A percentile compares a stretch with the other conserved stretches of the same genome.
phyloP scores from a whole-genome alignment of 768 basidiomycete species.

The Lentinula raphanica region DNA sequence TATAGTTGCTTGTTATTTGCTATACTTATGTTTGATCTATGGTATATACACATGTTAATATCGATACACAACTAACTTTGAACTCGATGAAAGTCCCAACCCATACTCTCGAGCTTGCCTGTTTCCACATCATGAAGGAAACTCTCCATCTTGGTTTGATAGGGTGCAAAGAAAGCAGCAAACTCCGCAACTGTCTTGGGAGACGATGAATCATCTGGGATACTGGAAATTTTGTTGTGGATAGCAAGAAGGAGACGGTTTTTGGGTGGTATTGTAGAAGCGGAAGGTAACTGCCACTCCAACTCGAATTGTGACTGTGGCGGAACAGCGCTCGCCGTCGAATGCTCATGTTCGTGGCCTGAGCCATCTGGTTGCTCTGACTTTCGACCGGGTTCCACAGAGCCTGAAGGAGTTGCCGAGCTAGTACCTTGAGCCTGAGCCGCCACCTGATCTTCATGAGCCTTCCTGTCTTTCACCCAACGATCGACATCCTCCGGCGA shows the following conservation, averaged over 20 bases:
- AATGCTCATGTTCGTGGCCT: neutral
- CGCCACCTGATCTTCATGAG: neutral
- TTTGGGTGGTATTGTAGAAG: neutral
- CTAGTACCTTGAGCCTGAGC: neutral
- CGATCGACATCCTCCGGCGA: neutral
- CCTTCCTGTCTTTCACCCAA: neutral
- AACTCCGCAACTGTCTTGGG: constrained; percentile 1
- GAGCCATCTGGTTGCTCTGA: neutral
- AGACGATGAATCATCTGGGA: neutral
- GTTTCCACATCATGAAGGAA: neutral
- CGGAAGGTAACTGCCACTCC: neutral
- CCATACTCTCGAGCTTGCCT: neutral
- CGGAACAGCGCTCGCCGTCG: neutral
- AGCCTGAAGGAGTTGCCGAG: neutral
- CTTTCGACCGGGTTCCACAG: neutral
- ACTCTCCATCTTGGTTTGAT: constrained; percentile 1
- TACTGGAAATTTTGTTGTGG: neutral
- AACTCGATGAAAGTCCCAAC: neutral
- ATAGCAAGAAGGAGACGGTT: constrained; percentile 2
- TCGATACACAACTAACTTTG: neutral
- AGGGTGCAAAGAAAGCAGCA: neutral
- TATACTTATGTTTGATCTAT: neutral
- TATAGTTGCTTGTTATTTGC: neutral
- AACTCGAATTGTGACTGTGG: neutral
- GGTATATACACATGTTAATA: neutral